A percentile compares a stretch with the other conserved stretches of the same genome.
These are phyloP conservation scores for Nicotiana attenuata DNA, from an alignment of 257 asterid species.

Conservation along the genomic window DNA sequence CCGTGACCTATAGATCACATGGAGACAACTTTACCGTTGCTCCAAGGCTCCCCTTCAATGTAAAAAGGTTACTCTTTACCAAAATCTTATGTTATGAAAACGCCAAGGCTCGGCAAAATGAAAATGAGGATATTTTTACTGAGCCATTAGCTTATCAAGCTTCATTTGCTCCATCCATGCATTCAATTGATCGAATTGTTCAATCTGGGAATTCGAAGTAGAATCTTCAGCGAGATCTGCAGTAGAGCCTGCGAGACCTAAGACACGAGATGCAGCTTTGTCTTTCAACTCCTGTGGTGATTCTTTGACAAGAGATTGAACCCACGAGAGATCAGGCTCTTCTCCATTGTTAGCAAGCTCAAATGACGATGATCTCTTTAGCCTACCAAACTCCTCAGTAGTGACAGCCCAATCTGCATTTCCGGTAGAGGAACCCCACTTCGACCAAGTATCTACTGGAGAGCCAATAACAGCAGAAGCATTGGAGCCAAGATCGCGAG, in stretches of 20 bases:
- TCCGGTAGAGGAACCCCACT: constrained; percentile 58
- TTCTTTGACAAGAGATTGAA: constrained; percentile 77
- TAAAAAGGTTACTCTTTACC: constrained; percentile 3
- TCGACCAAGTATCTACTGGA: constrained; percentile 45
- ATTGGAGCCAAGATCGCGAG: constrained; percentile 57
- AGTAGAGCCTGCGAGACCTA: constrained; percentile 23
- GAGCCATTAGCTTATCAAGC: constrained; percentile 67
- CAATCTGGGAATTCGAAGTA: constrained; percentile 26
- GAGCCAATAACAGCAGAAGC: constrained; percentile 46
- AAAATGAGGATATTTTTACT: constrained; percentile 22
- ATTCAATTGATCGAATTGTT: constrained; percentile 49
- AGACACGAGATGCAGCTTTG: constrained; percentile 24
- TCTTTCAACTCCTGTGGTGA: constrained; percentile 58
- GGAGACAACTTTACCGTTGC: no score
- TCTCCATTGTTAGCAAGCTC: constrained; percentile 52
- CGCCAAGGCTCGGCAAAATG: constrained; percentile 23
- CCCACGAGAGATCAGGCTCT: constrained; percentile 92
- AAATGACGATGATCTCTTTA: constrained; percentile 56
- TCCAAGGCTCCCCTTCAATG: no score
- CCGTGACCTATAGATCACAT: no score
- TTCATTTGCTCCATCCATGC: constrained; percentile 74
- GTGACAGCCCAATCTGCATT: constrained; percentile 51
- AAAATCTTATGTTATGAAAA: constrained; percentile 19
- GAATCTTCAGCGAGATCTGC: constrained; percentile 29
- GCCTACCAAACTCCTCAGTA: constrained; percentile 38